Conservation (phyloP, 1,284 basidiomycete species). For the Crepidotus sp. region DNA sequence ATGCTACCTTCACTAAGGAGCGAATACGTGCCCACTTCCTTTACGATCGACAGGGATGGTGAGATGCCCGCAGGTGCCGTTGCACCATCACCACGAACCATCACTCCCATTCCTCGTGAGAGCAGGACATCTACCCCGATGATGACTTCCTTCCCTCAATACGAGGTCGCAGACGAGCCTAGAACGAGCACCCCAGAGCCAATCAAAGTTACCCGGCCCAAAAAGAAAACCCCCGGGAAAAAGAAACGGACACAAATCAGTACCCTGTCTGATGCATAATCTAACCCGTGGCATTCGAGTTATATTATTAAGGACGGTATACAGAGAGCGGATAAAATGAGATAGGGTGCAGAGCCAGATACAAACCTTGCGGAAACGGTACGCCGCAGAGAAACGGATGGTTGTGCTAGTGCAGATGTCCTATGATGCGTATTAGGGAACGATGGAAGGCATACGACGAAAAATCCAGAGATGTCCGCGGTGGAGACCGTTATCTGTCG, state of each 20-base stretch:
- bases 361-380: slow-evolving; percentile 12
- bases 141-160: slow-evolving; percentile 49
- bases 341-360: slow-evolving; percentile 8
- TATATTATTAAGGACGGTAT: slow-evolving; percentile 22
- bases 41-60: slow-evolving; percentile 68
- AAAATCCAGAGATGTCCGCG: slow-evolving; percentile 2
- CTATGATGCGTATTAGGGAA: slow-evolving; percentile 13
- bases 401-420: slow-evolving; percentile 14
- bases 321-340: slow-evolving; percentile 19
- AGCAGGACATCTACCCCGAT: slow-evolving; percentile 28
- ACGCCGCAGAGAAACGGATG: slow-evolving; percentile 7
- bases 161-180: slow-evolving; percentile 44
- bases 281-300: slow-evolving; percentile 15
- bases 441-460: slow-evolving; percentile 2
- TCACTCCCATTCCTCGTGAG: slow-evolving; percentile 20
- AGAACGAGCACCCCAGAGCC: slow-evolving; percentile 56
- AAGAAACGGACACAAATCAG: slow-evolving; percentile 45
- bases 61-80: slow-evolving; percentile 73
- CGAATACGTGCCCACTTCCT: slow-evolving; percentile 27
- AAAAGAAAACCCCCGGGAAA: slow-evolving; percentile 56
- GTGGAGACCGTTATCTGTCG: slow-evolving; percentile 29
- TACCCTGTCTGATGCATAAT: neutral
- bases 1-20: slow-evolving; percentile 33
- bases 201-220: slow-evolving; percentile 66
- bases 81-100: slow-evolving; percentile 20